These are phyloP conservation scores for Starmerella apis DNA, from an alignment of 805 yeast genomes.

Conservation along the genomic window DNA sequence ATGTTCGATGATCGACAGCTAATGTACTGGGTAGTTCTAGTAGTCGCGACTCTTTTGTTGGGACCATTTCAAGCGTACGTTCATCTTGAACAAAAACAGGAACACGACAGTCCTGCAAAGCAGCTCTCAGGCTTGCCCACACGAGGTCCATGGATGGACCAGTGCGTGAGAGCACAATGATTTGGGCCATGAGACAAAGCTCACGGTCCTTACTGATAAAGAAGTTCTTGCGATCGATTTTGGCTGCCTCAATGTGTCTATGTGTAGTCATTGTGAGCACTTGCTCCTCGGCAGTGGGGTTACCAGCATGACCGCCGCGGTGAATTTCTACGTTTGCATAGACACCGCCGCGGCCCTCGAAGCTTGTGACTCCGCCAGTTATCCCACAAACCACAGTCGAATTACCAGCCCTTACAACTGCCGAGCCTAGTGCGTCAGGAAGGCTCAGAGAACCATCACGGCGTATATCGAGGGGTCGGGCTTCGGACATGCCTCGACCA, in stretches of 20 bases:
- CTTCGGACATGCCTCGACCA: conserved; percentile 56
- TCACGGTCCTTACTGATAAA: conserved; percentile 31
- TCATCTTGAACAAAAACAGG: conserved; percentile 59
- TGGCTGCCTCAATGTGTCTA: conserved; percentile 50
- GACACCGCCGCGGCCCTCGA: conserved; percentile 40
- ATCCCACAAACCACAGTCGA: conserved; percentile 64
- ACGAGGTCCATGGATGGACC: conserved; percentile 75
- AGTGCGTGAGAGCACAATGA: conserved; percentile 66
- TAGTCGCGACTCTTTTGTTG: conserved; percentile 26
- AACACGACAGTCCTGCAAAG: conserved; percentile 47
- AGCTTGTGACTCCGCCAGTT: conserved; percentile 49
- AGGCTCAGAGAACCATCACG: conserved; percentile 17
- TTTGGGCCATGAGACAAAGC: conserved; percentile 57
- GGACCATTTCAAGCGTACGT: conserved; percentile 40
- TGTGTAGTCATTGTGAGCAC: conserved; percentile 54
- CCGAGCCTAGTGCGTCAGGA: conserved; percentile 47
- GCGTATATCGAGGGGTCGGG: conserved; percentile 43
- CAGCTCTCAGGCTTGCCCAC: conserved; percentile 56
- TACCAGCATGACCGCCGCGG: conserved; percentile 57
- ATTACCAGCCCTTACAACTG: conserved; percentile 58
- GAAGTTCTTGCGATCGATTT: conserved; percentile 36
- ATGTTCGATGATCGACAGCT: conserved; percentile 36
- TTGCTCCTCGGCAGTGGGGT: conserved; percentile 82
- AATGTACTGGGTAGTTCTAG: conserved; percentile 36
- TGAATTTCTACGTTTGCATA: conserved; percentile 69